Evolutionary conservation across 2,329 filamentous ascomycete genomes (phyloP).

Genomic region (Botrytis pseudocinerea): DNA sequence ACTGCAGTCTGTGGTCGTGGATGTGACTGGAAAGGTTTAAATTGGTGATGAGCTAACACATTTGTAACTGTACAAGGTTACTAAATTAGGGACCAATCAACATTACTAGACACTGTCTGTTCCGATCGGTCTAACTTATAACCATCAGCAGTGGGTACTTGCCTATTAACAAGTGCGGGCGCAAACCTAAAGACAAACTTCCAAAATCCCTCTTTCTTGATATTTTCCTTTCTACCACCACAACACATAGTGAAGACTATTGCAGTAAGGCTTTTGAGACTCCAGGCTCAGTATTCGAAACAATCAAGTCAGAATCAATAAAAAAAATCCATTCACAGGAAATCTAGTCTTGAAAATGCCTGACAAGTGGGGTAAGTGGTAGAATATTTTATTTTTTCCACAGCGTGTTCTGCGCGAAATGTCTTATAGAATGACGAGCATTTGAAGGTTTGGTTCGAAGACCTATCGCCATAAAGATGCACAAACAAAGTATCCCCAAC

Average conservation of each 20-base stretch:
- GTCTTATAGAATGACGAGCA: slow-evolving; percentile 12
- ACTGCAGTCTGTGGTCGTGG: background rate
- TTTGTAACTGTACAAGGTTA: background rate
- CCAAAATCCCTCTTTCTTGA: background rate
- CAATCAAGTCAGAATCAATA: background rate
- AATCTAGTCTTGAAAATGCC: slow-evolving; percentile 36
- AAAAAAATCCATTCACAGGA: background rate
- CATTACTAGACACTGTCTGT: background rate
- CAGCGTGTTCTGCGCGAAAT: background rate
- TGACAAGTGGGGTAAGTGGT: slow-evolving; percentile 42
- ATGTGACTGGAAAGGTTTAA: background rate
- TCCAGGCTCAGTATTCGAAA: background rate
- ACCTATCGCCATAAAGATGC: slow-evolving; percentile 27
- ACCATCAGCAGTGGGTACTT: background rate
- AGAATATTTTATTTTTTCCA: slow-evolving; percentile 27
- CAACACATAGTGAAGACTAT: background rate
- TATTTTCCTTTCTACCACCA: slow-evolving; percentile 1
- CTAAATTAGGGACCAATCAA: background rate
- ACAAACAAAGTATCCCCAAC: slow-evolving; percentile 29
- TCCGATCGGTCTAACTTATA: slow-evolving; percentile 4
- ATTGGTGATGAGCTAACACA: background rate
- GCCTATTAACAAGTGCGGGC: slow-evolving; percentile 13
- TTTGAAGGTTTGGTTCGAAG: slow-evolving; percentile 25
- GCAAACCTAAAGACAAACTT: slow-evolving; percentile 21
- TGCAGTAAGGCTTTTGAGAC: background rate